These are phyloP conservation scores for Cytospora piceae DNA, from an alignment of 2,329 filamentous ascomycete genomes.

Conservation along the genomic window DNA sequence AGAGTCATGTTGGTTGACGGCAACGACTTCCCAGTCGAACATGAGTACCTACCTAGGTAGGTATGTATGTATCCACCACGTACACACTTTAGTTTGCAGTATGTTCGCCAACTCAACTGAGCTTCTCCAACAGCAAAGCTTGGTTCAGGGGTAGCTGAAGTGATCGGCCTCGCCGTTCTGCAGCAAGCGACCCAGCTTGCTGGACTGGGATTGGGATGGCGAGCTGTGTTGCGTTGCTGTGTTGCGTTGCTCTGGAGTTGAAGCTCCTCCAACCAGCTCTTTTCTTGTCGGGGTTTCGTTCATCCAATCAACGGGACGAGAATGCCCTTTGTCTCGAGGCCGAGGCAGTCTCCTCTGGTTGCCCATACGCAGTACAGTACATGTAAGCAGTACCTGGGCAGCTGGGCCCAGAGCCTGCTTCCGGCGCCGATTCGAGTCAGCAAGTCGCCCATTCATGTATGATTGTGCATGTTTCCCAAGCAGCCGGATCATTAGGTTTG, in stretches of 20 bases:
- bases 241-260: neutral
- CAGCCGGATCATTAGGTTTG: neutral
- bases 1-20: neutral
- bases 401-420: conserved; percentile 2
- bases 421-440: conserved; percentile 17
- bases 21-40: neutral
- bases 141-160: conserved; percentile 27
- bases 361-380: too few species aligned
- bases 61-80: neutral
- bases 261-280: conserved; percentile 17
- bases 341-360: neutral
- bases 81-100: too few species aligned
- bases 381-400: too few species aligned
- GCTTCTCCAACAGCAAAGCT: conserved; percentile 9
- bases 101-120: neutral
- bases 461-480: conserved; percentile 3
- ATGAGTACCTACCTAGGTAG: neutral
- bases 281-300: conserved; percentile 9
- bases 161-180: conserved; percentile 29
- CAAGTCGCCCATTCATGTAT: conserved; percentile 15
- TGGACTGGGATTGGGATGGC: neutral
- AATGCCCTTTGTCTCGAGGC: conserved; percentile 12
- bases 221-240: too few species aligned
- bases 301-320: conserved; percentile 13
- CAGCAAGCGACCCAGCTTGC: conserved; percentile 20